A percentile compares a stretch with the other conserved stretches of the same genome.
These are phyloP conservation scores for Erodium maritimum DNA, from an alignment of 345 rosid species.

Conservation along the genomic window DNA sequence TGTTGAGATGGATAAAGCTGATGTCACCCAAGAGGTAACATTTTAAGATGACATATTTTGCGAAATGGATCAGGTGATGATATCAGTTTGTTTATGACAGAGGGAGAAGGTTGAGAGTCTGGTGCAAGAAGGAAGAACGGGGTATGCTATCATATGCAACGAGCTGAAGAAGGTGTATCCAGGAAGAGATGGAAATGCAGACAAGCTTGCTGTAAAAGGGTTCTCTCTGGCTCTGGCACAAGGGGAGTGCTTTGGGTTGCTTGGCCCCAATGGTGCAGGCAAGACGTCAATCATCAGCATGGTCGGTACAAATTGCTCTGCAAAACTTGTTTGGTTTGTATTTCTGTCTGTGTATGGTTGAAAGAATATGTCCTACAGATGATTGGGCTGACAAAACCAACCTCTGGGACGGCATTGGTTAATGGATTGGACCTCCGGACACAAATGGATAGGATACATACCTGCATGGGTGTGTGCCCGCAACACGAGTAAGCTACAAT, in stretches of 20 bases:
- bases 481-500: constrained; percentile 50
- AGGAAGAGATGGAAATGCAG: constrained; percentile 83
- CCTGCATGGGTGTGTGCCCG: no score
- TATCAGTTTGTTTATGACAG: constrained; percentile 17
- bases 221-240: constrained; percentile 79
- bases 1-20: constrained; percentile 61
- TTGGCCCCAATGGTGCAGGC: constrained; percentile 98
- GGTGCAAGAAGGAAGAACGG: constrained; percentile 40
- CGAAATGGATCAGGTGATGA: no score
- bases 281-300: constrained; percentile 87
- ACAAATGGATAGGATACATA: constrained; percentile 32
- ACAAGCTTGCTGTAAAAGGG: constrained; percentile 76
- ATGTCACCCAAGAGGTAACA: constrained; percentile 70
- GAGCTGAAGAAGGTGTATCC: constrained; percentile 74
- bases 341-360: no score
- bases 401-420: constrained; percentile 64
- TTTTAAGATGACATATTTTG: not conserved
- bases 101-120: constrained; percentile 60
- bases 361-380: no score
- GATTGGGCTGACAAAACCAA: constrained; percentile 82
- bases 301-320: constrained; percentile 33
- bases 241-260: constrained; percentile 95
- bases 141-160: constrained; percentile 56
- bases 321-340: no score
- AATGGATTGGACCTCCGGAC: constrained; percentile 60